Evolutionary conservation across 345 rosid genomes (phyloP).

Genomic region (Raphanus raphanistrum): DNA sequence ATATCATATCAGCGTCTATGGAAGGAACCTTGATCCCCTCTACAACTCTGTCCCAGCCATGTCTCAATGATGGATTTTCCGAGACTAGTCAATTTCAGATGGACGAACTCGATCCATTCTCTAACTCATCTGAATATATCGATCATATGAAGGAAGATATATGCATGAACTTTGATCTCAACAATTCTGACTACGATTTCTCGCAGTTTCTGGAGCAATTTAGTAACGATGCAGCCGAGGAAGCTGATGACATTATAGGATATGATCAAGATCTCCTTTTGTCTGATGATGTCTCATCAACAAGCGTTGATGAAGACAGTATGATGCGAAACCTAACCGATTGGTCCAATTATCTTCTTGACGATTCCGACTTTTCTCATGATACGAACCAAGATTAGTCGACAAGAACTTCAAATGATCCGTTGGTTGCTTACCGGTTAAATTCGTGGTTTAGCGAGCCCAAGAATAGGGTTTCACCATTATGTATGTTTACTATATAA

Average conservation of each 20-base stretch:
- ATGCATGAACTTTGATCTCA: conserved; percentile 7
- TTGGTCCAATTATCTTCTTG: conserved; percentile 34
- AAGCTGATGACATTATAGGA: conserved; percentile 8
- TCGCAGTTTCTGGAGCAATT: conserved; percentile 27
- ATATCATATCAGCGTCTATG: conserved; percentile 33
- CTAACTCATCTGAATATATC: too few relatives aligned
- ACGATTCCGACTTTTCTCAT: conserved; percentile 18
- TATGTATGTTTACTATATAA: background rate
- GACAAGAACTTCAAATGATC: conserved; percentile 16
- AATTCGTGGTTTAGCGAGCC: conserved; percentile 2
- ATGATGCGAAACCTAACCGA: conserved; percentile 6
- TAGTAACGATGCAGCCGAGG: conserved; percentile 21
- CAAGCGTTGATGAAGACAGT: conserved; percentile 30
- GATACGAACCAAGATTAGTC: conserved; percentile 8
- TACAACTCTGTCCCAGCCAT: background rate
- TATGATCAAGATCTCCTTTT: conserved; percentile 12
- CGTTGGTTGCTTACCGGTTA: conserved; percentile 6
- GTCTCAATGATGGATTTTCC: conserved; percentile 3
- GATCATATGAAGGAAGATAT: background rate
- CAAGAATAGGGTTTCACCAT: background rate
- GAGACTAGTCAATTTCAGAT: conserved; percentile 22
- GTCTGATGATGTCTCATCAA: conserved; percentile 36
- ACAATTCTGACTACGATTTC: conserved; percentile 20
- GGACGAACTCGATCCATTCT: background rate
- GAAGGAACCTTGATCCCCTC: conserved; percentile 30